Base-by-base conservation (phyloP, 768 basidiomycete genomes). In the Lactarius deliciosus region DNA sequence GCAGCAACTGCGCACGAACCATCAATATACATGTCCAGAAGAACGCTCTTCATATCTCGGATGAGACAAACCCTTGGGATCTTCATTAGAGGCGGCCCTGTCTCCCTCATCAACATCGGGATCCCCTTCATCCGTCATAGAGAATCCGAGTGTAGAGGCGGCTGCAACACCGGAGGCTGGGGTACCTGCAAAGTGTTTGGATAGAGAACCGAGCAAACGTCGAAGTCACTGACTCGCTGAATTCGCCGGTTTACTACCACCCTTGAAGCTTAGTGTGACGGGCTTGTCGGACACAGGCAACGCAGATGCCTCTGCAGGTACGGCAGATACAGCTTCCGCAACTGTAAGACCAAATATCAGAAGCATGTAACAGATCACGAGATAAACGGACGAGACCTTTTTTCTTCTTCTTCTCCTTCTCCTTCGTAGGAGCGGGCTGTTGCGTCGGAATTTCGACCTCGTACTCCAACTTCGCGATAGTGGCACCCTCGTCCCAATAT, bases 401-500 rank as follows among this genome's bases (percentile, higher is more conserved):
- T 74, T 84, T 90, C 66, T 80, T 80, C 71, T 82, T 81, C 69
- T 82, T 84, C 74, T 90, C 87, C 70, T 91, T 86, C 64, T 83
- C 82, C 68, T 82, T 79, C 58, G 80, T 78, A 30, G 81, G 78
- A 1, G 77, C 61, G 28, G 73, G 61, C 13, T 79, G 74, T 30
- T 82, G 81, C 0, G 73, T 72, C 18, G 85, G 79, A 72, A 86
- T 82, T 64, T 90, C 89, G 5, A 92, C 90, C 73, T 91, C 85
- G 73, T 93, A 94, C 71, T 91, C 89, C 56, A 92, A 78, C 15
- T 90, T 83, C 40, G 89, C 87, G 30, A 87, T 83, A 1, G 86
- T 90, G 1, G 92, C 90, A 40, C 80, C 84, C 72, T 96, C 93
- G 71, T 98, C 96, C 94, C 96, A 96, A 76, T 98, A 98, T 64